A percentile compares a stretch with the other conserved stretches of the same genome.
Conservation (phyloP, 441 rosid species). For the Breynia disticha region DNA sequence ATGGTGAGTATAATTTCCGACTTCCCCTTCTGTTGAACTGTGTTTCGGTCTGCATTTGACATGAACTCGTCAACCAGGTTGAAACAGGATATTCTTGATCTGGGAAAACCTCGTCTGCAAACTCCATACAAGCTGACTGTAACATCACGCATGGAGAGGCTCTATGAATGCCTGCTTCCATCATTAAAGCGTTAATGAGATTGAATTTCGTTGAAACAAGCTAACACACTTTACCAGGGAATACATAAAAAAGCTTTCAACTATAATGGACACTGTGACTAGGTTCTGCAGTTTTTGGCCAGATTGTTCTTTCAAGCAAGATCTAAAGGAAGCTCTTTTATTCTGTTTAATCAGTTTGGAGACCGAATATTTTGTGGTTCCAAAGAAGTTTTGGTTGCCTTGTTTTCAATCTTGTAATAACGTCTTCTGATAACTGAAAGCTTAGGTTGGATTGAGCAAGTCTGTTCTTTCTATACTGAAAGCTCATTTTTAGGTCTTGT, state of each 20-base stretch:
- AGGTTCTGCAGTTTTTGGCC: too few species aligned
- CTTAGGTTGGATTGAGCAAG: too few species aligned
- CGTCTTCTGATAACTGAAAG: too few species aligned
- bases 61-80: slow-evolving; percentile 34
- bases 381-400: too few species aligned
- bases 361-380: too few species aligned
- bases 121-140: slow-evolving; percentile 58
- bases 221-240: not conserved
- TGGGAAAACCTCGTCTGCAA: slow-evolving; percentile 63
- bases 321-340: too few species aligned
- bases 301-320: too few species aligned
- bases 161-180: slow-evolving; percentile 82
- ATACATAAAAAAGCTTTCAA: too few species aligned
- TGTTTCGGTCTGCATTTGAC: not conserved
- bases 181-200: slow-evolving; percentile 34
- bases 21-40: not conserved
- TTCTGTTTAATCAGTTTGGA: too few species aligned
- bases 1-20: slow-evolving; percentile 34
- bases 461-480: not conserved
- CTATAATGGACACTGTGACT: too few species aligned
- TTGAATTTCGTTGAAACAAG: not conserved
- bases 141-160: slow-evolving; percentile 51
- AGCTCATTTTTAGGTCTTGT: not conserved
- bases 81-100: slow-evolving; percentile 68
- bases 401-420: too few species aligned